These are phyloP conservation scores for Eucalyptus coolabah DNA, from an alignment of 345 rosid genomes.

Conservation along the genomic window DNA sequence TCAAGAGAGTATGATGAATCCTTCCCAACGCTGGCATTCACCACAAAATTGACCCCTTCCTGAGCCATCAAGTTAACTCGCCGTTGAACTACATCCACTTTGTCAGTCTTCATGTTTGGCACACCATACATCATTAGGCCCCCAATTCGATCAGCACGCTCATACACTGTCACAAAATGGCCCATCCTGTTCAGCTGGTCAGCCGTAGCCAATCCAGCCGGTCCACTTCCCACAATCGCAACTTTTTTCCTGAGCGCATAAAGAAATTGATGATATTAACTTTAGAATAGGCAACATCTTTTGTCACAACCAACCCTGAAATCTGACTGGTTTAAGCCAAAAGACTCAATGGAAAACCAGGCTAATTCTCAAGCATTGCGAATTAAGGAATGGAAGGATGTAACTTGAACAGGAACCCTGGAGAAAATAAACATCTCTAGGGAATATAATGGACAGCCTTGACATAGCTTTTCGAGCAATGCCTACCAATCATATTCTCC, in stretches of 20 bases:
- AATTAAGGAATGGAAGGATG: not conserved
- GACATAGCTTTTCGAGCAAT: not conserved
- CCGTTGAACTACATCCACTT: slow-evolving; percentile 81
- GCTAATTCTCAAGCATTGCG: not conserved
- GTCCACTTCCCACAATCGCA: slow-evolving; percentile 92
- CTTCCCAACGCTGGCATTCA: slow-evolving; percentile 78
- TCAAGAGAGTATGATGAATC: slow-evolving; percentile 74
- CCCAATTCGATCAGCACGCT: slow-evolving; percentile 96
- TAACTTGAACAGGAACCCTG: not conserved
- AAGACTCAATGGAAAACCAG: not conserved
- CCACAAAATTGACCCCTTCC: slow-evolving; percentile 86
- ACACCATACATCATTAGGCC: slow-evolving; percentile 99
- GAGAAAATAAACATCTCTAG: not conserved
- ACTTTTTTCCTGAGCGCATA: slow-evolving; percentile 50
- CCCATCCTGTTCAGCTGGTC: slow-evolving; percentile 97
- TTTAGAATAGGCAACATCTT: not conserved
- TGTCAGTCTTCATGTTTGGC: slow-evolving; percentile 99
- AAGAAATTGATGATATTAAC: not conserved
- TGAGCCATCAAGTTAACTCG: slow-evolving; percentile 86
- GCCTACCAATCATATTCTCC: not conserved
- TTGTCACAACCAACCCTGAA: not conserved
- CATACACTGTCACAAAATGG: slow-evolving; percentile 86
- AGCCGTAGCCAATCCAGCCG: slow-evolving; percentile 96
- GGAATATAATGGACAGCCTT: not conserved
- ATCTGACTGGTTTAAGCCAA: not conserved